These are phyloP conservation scores for Vachellia collinsii DNA, from an alignment of 306 rosid genomes.

Conservation along the genomic window DNA sequence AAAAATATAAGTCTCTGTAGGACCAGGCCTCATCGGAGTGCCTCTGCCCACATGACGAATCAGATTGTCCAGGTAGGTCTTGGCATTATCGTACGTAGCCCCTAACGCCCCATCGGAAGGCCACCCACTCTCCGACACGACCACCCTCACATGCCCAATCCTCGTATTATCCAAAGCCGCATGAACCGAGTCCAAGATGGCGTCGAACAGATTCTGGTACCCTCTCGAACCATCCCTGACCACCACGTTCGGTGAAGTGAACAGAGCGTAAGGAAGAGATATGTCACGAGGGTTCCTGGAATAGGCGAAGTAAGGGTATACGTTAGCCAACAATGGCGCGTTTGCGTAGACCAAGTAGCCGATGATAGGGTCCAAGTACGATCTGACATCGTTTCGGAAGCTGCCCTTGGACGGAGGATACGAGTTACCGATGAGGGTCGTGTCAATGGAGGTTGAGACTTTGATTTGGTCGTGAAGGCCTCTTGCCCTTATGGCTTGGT, in stretches of 20 bases:
- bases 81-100: slow-evolving; percentile 53
- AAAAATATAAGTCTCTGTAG: slow-evolving; percentile 44
- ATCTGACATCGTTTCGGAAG: slow-evolving; percentile 59
- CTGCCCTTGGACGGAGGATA: slow-evolving; percentile 66
- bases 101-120: slow-evolving; percentile 61
- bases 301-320: slow-evolving; percentile 67
- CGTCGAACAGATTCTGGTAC: slow-evolving; percentile 69
- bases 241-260: slow-evolving; percentile 55
- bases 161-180: slow-evolving; percentile 58
- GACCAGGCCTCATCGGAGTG: slow-evolving; percentile 62
- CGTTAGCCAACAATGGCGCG: slow-evolving; percentile 63
- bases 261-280: slow-evolving; percentile 60
- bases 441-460: slow-evolving; percentile 70
- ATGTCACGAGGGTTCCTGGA: slow-evolving; percentile 46
- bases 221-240: slow-evolving; percentile 47
- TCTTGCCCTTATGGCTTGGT: slow-evolving; percentile 36
- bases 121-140: slow-evolving; percentile 78
- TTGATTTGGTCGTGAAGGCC: slow-evolving; percentile 43
- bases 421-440: slow-evolving; percentile 57
- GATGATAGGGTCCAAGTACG: slow-evolving; percentile 60
- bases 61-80: slow-evolving; percentile 50
- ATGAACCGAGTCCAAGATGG: slow-evolving; percentile 57
- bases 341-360: slow-evolving; percentile 54
- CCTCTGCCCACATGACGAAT: slow-evolving; percentile 58
- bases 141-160: slow-evolving; percentile 58